Percentiles rank a stretch among this genome's conserved stretches.
These are phyloP conservation scores for Saccharata proteae DNA, from an alignment of 2,329 filamentous ascomycete genomes.

Conservation along the genomic window DNA sequence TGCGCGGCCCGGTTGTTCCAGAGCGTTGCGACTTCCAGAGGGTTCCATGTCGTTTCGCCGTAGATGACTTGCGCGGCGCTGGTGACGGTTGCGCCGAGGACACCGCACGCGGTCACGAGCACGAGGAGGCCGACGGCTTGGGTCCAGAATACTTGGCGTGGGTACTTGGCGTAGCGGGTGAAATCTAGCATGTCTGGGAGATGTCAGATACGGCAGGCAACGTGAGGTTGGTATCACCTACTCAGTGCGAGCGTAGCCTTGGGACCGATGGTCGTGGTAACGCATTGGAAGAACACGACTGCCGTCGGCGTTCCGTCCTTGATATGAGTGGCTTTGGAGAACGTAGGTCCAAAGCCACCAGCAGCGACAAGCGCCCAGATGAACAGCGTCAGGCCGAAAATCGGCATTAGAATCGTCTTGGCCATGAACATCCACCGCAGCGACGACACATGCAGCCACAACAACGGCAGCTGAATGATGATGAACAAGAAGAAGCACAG, in stretches of 20 bases:
- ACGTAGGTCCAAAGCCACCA: slow-evolving; percentile 14
- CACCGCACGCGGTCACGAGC: slow-evolving; percentile 5
- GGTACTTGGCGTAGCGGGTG: slow-evolving; percentile 6
- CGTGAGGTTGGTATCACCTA: slow-evolving; percentile 19
- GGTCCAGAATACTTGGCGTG: slow-evolving; percentile 6
- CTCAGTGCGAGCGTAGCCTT: slow-evolving; percentile 7
- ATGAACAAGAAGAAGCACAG: slow-evolving; percentile 12
- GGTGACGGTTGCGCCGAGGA: slow-evolving; percentile 5
- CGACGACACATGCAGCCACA: slow-evolving; percentile 10
- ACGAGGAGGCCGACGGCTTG: slow-evolving; percentile 5
- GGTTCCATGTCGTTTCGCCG: slow-evolving; percentile 11
- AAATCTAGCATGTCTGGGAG: slow-evolving; percentile 11
- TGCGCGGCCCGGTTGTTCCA: slow-evolving; percentile 9
- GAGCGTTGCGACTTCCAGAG: slow-evolving; percentile 14
- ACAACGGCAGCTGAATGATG: slow-evolving; percentile 15
- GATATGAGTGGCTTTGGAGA: slow-evolving; percentile 14
- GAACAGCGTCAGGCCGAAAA: slow-evolving; percentile 6
- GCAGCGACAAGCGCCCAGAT: slow-evolving; percentile 7
- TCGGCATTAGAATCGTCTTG: slow-evolving; percentile 5
- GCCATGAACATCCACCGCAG: slow-evolving; percentile 6
- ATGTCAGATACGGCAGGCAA: slow-evolving; percentile 17
- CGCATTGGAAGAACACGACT: slow-evolving; percentile 12
- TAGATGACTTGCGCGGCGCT: slow-evolving; percentile 10
- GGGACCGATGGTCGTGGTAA: slow-evolving; percentile 12
- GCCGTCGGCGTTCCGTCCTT: slow-evolving; percentile 9